phyloP scores from a whole-genome alignment of 805 yeast genomes.

The Yamadazyma paraphyllophila region DNA sequence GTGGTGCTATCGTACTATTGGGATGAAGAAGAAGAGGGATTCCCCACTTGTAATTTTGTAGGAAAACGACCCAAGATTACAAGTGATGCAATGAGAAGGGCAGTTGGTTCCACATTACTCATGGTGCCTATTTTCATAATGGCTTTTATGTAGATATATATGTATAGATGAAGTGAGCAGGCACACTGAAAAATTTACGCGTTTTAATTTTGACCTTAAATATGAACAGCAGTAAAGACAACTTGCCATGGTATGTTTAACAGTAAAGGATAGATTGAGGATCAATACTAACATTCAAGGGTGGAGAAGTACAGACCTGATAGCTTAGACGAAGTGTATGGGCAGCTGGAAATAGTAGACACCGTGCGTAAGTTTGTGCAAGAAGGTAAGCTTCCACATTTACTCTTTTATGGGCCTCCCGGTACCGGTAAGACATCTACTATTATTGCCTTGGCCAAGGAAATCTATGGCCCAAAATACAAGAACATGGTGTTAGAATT shows the following conservation, averaged over 20 bases:
- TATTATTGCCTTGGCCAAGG: constrained; percentile 76
- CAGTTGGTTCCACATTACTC: neutral
- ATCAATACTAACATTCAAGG: constrained; percentile 35
- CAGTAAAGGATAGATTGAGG: no score
- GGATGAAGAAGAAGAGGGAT: constrained; percentile 26
- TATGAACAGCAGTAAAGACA: constrained; percentile 30
- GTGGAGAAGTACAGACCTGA: constrained; percentile 94
- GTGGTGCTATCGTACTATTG: constrained; percentile 44
- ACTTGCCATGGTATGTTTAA: constrained; percentile 54
- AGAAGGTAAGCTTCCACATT: constrained; percentile 83
- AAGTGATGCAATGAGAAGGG: constrained; percentile 1
- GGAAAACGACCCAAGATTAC: constrained; percentile 18
- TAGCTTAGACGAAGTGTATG: constrained; percentile 81
- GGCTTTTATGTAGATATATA: neutral
- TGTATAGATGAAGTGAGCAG: neutral
- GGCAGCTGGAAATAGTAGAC: constrained; percentile 81
- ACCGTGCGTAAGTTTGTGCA: constrained; percentile 84
- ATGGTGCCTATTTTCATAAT: neutral
- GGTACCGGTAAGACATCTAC: constrained; percentile 94
- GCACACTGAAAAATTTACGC: constrained; percentile 5
- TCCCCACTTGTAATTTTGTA: constrained; percentile 38
- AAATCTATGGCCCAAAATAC: constrained; percentile 76
- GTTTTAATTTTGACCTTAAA: neutral
- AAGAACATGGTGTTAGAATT: constrained; percentile 89
- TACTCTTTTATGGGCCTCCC: constrained; percentile 91